phyloP scores from a whole-genome alignment of 257 asterid species.

The Solanum megistacrolobum region DNA sequence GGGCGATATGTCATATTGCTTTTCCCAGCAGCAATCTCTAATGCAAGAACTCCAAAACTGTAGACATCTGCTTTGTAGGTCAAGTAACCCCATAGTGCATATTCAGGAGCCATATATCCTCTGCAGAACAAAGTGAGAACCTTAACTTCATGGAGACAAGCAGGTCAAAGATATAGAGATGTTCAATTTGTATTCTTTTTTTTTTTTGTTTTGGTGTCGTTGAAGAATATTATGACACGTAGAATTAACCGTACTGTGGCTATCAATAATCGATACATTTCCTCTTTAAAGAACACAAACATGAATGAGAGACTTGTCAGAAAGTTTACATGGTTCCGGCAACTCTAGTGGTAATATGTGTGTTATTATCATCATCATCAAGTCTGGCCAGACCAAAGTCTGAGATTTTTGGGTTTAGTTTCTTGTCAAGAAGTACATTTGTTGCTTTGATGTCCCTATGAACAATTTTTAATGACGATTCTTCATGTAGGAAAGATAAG shows the following conservation, averaged over 20 bases:
- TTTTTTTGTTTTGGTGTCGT: background rate
- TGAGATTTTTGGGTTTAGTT: slow-evolving; percentile 2
- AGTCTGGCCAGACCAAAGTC: slow-evolving; percentile 7
- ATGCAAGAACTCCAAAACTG: slow-evolving; percentile 53
- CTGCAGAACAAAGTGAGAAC: slow-evolving; percentile 6
- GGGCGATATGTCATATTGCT: slow-evolving; percentile 41
- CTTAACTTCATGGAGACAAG: background rate
- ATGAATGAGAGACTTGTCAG: background rate
- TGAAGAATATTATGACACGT: background rate
- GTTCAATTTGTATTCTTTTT: background rate
- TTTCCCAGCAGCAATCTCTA: slow-evolving; percentile 51
- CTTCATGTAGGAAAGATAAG: slow-evolving; percentile 3
- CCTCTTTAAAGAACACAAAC: background rate
- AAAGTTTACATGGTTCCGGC: background rate
- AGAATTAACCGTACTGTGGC: background rate
- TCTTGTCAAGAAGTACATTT: background rate
- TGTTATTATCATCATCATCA: slow-evolving; percentile 1
- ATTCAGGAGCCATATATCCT: slow-evolving; percentile 70
- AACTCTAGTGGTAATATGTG: background rate
- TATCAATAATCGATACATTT: background rate
- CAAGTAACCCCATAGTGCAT: slow-evolving; percentile 60
- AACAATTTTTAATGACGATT: background rate
- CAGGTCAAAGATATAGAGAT: background rate
- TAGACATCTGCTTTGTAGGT: slow-evolving; percentile 58
- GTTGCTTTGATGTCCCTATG: background rate